A percentile compares a stretch with the other conserved stretches of the same genome.
These are phyloP conservation scores for Ustilago cynodontis DNA, from an alignment of 1,284 basidiomycete genomes.

Conservation along the genomic window DNA sequence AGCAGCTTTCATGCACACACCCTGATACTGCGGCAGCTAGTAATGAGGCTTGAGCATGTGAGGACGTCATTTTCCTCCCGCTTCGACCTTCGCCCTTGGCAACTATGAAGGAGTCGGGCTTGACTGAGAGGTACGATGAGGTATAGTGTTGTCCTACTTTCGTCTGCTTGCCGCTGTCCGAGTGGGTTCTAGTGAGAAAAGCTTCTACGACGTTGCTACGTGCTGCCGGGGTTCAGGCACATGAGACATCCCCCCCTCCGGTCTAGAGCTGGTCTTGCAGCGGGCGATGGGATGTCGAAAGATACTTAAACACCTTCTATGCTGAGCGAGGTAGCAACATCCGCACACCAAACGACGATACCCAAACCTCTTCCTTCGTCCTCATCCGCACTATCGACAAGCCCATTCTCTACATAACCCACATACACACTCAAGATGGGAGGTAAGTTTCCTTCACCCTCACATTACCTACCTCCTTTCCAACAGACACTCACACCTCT, in stretches of 20 bases:
- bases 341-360: background rate
- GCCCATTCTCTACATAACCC: background rate
- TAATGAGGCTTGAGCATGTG: background rate
- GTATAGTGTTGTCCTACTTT: conserved; percentile 17
- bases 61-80: conserved; percentile 16
- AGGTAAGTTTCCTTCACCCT: conserved; percentile 14
- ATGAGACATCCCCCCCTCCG: conserved; percentile 3
- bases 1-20: background rate
- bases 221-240: background rate
- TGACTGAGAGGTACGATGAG: conserved; percentile 12
- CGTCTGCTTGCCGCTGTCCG: background rate
- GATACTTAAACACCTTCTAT: conserved; percentile 3
- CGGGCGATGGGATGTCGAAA: no score
- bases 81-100: background rate
- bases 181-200: background rate
- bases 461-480: background rate
- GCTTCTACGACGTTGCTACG: background rate
- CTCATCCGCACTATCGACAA: background rate
- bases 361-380: background rate
- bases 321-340: background rate
- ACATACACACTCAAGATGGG: conserved; percentile 18
- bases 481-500: background rate
- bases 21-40: background rate
- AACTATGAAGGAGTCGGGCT: background rate
- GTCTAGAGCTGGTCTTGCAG: background rate